Percentiles rank a stretch among this genome's conserved stretches.
Conservation (phyloP, 108 stramenopile species). For the Cyclotella cryptica region DNA sequence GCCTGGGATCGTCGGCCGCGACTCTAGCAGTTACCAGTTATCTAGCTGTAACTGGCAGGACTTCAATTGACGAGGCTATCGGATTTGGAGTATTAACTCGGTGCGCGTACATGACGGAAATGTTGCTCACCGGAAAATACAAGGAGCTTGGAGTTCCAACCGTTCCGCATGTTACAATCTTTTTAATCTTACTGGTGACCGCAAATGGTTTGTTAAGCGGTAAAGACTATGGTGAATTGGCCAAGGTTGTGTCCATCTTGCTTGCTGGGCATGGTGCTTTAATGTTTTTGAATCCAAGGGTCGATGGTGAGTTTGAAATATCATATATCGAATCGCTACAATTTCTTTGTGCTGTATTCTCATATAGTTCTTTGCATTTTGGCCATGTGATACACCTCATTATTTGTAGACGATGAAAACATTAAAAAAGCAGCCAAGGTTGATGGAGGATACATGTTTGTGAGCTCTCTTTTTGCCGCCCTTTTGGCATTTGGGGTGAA, state of each 20-base stretch:
- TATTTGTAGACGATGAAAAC: slow-evolving; percentile 18
- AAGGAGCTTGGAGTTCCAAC: slow-evolving; percentile 30
- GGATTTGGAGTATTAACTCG: slow-evolving; percentile 24
- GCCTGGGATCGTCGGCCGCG: slow-evolving; percentile 30
- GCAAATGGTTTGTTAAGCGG: slow-evolving; percentile 32
- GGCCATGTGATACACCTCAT: background rate
- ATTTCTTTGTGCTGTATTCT: too few relatives aligned
- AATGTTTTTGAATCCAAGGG: slow-evolving; percentile 37
- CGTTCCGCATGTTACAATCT: slow-evolving; percentile 20
- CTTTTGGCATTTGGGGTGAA: slow-evolving; percentile 27
- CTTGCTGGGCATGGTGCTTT: slow-evolving; percentile 34
- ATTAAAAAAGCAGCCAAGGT: slow-evolving; percentile 33
- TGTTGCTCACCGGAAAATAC: slow-evolving; percentile 31
- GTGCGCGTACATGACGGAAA: slow-evolving; percentile 31
- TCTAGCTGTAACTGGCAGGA: slow-evolving; percentile 22
- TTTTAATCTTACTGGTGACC: slow-evolving; percentile 24
- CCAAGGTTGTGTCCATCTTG: slow-evolving; percentile 25
- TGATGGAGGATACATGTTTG: slow-evolving; percentile 37
- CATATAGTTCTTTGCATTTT: slow-evolving; percentile 2
- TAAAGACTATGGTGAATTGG: slow-evolving; percentile 15
- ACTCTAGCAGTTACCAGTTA: slow-evolving; percentile 22
- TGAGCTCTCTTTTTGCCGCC: slow-evolving; percentile 32
- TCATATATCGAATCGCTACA: background rate
- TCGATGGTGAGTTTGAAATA: slow-evolving; percentile 27
- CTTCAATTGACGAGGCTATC: slow-evolving; percentile 29